phyloP scores from a whole-genome alignment of 345 rosid species.

The Mallotus nudiflorus region DNA sequence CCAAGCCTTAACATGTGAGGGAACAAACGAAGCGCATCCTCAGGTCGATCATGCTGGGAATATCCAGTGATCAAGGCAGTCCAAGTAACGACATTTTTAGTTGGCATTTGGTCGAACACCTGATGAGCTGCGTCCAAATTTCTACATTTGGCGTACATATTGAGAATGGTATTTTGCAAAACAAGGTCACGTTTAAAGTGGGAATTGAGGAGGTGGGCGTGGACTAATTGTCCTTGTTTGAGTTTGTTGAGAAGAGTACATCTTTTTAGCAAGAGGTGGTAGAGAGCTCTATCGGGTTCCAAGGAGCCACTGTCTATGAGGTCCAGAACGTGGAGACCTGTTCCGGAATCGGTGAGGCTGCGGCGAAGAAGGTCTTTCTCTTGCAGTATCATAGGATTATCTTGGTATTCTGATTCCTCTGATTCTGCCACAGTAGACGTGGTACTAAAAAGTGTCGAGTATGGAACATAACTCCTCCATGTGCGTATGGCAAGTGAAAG shows the following conservation, averaged over 20 bases:
- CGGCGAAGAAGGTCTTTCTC: slow-evolving; percentile 20
- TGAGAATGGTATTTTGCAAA: slow-evolving; percentile 42
- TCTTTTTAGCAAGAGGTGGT: slow-evolving; percentile 41
- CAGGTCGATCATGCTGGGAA: slow-evolving; percentile 45
- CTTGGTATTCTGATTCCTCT: not conserved
- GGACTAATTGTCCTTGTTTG: slow-evolving; percentile 42
- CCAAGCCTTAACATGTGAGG: slow-evolving; percentile 43
- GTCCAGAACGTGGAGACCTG: slow-evolving; percentile 45
- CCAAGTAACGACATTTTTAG: slow-evolving; percentile 52
- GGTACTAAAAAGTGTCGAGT: not conserved
- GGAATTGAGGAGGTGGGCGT: slow-evolving; percentile 40
- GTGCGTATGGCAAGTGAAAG: not conserved
- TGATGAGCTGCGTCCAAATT: slow-evolving; percentile 45
- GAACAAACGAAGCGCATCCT: slow-evolving; percentile 49
- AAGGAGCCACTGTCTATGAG: slow-evolving; percentile 28
- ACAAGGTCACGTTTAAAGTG: slow-evolving; percentile 36
- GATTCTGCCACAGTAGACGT: not conserved
- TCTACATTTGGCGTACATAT: slow-evolving; percentile 52
- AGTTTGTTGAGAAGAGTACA: slow-evolving; percentile 41
- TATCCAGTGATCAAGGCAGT: slow-evolving; percentile 60
- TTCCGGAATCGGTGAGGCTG: slow-evolving; percentile 12
- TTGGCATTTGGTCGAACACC: slow-evolving; percentile 54
- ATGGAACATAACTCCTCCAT: not conserved
- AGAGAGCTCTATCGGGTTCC: slow-evolving; percentile 37
- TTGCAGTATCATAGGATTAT: not conserved